phyloP scores from a whole-genome alignment of 1,284 basidiomycete species.

The Inonotus hispidus region DNA sequence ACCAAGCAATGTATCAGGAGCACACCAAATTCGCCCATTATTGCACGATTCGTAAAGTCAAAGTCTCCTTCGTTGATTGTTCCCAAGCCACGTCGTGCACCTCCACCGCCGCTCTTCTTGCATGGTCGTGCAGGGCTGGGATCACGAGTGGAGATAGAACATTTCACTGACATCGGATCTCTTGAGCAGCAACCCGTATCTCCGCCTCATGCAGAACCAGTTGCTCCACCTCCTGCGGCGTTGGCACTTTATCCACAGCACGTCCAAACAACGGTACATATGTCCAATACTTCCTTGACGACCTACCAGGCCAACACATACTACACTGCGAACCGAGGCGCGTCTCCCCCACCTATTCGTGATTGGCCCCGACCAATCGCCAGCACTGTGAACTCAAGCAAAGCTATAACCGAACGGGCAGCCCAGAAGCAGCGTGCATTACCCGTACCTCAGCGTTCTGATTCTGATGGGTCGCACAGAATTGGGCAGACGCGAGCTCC shows the following conservation, averaged over 20 bases:
- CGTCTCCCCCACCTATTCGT: conserved; percentile 45
- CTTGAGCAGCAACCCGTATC: conserved; percentile 20
- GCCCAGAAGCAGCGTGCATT: conserved; percentile 13
- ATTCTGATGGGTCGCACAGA: conserved; percentile 6
- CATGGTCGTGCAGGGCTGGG: conserved; percentile 34
- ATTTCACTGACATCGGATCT: conserved; percentile 32
- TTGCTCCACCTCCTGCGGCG: conserved; percentile 17
- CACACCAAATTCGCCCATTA: conserved; percentile 29
- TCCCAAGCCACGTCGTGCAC: conserved; percentile 34
- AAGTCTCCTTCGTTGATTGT: conserved; percentile 33
- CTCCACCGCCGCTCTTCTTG: conserved; percentile 30
- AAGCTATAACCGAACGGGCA: conserved; percentile 5
- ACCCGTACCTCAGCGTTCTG: background rate
- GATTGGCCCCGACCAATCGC: conserved; percentile 46
- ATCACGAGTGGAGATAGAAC: conserved; percentile 43
- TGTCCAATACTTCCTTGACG: background rate
- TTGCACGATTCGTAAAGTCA: conserved; percentile 27
- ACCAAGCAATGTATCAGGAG: conserved; percentile 27
- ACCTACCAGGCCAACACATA: conserved; percentile 9
- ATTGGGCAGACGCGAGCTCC: background rate
- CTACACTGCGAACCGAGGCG: conserved; percentile 16
- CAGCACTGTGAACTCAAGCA: conserved; percentile 17
- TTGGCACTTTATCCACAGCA: conserved; percentile 28
- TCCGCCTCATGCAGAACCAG: conserved; percentile 21
- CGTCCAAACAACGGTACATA: conserved; percentile 24